Conservation (phyloP, 345 rosid genomes). For the Salix caprea region DNA sequence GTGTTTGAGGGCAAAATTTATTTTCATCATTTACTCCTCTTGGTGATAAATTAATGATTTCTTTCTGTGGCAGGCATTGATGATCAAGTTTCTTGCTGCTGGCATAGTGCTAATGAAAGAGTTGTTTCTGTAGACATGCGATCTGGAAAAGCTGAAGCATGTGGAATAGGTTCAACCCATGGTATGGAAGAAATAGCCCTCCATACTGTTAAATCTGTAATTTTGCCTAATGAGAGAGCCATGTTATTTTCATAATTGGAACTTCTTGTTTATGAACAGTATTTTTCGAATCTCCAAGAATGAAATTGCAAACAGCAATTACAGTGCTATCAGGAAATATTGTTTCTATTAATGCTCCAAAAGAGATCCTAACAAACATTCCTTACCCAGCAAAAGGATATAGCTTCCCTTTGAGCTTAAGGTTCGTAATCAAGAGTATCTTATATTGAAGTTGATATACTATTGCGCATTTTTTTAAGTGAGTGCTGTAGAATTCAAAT, state of each 20-base stretch:
- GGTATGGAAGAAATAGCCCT: conserved; percentile 36
- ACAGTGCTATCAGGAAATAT: conserved; percentile 54
- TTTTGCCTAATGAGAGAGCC: neutral
- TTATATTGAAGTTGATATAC: neutral
- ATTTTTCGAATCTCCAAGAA: conserved; percentile 49
- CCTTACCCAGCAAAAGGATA: conserved; percentile 73
- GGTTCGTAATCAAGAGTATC: conserved; percentile 37
- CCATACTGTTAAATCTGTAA: neutral
- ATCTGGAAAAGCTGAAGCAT: conserved; percentile 72
- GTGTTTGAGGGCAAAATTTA: neutral
- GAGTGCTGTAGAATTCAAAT: neutral
- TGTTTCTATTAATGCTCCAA: conserved; percentile 62
- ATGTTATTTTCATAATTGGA: conserved; percentile 2
- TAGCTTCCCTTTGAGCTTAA: conserved; percentile 64
- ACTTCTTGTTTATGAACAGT: conserved; percentile 44
- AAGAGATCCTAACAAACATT: conserved; percentile 66
- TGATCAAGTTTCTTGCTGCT: conserved; percentile 52
- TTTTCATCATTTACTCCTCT: neutral
- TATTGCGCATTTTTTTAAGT: neutral
- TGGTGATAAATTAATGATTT: neutral
- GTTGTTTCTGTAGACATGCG: conserved; percentile 44
- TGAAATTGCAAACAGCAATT: conserved; percentile 60
- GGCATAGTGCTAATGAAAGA: conserved; percentile 65
- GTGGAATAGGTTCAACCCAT: conserved; percentile 61
- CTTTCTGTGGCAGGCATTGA: conserved; percentile 40